These are phyloP conservation scores for Crotalaria pallida DNA, from an alignment of 306 rosid species.

Conservation along the genomic window DNA sequence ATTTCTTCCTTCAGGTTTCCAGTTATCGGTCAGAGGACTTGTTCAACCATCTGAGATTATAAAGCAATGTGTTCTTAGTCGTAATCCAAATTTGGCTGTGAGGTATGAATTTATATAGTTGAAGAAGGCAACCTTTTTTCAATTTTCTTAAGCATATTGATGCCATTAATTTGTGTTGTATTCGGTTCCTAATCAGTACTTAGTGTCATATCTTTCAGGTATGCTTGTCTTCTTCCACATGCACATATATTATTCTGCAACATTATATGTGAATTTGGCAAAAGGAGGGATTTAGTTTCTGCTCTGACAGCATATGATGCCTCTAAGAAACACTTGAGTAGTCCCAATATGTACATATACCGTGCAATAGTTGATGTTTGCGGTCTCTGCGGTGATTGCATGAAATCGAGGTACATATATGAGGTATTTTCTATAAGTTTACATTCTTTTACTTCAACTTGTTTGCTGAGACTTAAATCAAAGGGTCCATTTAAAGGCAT, in stretches of 20 bases:
- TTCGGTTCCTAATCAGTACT: neutral
- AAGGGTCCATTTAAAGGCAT: constrained; percentile 6
- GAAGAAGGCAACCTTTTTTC: constrained; percentile 6
- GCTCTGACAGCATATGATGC: constrained; percentile 72
- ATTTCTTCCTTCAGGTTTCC: constrained; percentile 63
- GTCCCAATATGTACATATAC: constrained; percentile 72
- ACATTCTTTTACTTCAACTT: constrained; percentile 14
- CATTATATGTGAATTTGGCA: constrained; percentile 73
- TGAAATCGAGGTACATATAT: constrained; percentile 82
- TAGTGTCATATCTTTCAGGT: constrained; percentile 51
- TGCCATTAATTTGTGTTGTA: neutral
- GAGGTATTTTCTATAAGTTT: constrained; percentile 55
- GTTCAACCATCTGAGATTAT: constrained; percentile 63
- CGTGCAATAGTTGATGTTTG: constrained; percentile 77
- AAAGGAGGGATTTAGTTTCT: constrained; percentile 58
- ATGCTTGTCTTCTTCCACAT: constrained; percentile 76
- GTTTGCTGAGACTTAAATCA: neutral
- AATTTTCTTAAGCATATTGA: constrained; percentile 6
- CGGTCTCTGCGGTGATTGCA: constrained; percentile 72
- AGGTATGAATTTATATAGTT: constrained; percentile 55
- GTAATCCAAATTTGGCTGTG: constrained; percentile 65
- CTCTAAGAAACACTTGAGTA: constrained; percentile 39
- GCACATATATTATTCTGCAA: constrained; percentile 57
- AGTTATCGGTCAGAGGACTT: constrained; percentile 53
- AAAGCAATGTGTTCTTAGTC: constrained; percentile 50